A percentile compares a stretch with the other conserved stretches of the same genome.
Conservation (phyloP, 495 filamentous ascomycete species). For the Tuber indicum region DNA sequence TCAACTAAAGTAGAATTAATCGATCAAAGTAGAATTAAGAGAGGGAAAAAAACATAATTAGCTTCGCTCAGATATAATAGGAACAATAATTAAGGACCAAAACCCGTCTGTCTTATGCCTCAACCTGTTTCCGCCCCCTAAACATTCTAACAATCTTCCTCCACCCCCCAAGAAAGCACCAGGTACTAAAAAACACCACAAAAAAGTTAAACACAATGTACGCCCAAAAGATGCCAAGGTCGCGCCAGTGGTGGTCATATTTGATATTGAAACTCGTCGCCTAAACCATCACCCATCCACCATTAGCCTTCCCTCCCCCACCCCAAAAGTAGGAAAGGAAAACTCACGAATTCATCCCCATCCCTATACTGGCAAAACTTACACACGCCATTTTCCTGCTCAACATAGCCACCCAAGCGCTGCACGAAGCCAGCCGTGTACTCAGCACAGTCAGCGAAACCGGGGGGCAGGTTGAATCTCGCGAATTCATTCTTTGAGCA, state of each 20-base stretch:
- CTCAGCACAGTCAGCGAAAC: conserved; percentile 47
- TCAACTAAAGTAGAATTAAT: neutral
- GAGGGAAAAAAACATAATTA: neutral
- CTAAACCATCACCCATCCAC: neutral
- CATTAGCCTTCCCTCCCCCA: neutral
- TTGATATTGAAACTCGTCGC: conserved; percentile 47
- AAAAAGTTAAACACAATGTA: conserved; percentile 41
- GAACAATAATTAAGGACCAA: neutral
- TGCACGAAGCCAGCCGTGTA: conserved; percentile 49
- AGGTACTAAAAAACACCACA: conserved; percentile 30
- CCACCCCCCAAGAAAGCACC: conserved; percentile 29
- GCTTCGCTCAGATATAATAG: neutral
- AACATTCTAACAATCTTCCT: conserved; percentile 17
- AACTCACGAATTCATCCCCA: conserved; percentile 53
- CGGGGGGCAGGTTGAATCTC: conserved; percentile 51
- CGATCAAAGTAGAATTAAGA: neutral
- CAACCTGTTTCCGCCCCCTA: conserved; percentile 2
- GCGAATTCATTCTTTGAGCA: conserved; percentile 56
- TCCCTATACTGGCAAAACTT: conserved; percentile 56
- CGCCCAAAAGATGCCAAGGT: conserved; percentile 50
- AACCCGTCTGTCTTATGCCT: neutral
- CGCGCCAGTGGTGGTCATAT: conserved; percentile 56
- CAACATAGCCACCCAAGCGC: conserved; percentile 51
- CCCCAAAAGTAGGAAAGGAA: neutral
- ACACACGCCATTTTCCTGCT: conserved; percentile 49